Conservation (phyloP, 139 green algal genomes). For the Zygnema circumcarinatum region DNA sequence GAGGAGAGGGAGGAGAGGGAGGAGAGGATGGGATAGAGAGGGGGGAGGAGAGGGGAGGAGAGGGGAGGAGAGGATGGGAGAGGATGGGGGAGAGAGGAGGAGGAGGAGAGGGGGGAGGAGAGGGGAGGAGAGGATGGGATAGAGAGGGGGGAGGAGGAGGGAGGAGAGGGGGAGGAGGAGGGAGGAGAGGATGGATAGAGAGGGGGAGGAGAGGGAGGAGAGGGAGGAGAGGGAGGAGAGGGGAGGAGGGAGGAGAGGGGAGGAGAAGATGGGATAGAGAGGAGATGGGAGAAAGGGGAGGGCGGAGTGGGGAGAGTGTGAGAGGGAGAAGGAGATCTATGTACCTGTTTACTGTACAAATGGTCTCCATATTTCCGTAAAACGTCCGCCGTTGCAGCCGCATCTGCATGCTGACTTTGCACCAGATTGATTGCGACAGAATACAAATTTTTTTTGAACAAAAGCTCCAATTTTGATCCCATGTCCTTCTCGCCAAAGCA, state of each 20-base stretch:
- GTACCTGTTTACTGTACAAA: slow-evolving; percentile 81
- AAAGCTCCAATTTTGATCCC: slow-evolving; percentile 58
- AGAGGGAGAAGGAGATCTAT: neutral
- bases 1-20: neutral
- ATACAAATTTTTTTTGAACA: slow-evolving; percentile 66
- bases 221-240: neutral
- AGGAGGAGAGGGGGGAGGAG: neutral
- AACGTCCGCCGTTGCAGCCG: slow-evolving; percentile 48
- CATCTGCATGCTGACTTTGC: slow-evolving; percentile 27
- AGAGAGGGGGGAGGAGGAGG: neutral
- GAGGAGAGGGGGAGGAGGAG: neutral
- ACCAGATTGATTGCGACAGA: slow-evolving; percentile 58
- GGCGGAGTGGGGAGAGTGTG: neutral
- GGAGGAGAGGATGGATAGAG: neutral
- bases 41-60: neutral
- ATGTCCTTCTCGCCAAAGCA: slow-evolving; percentile 64
- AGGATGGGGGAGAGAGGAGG: neutral
- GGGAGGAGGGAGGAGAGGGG: neutral
- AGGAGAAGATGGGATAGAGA: neutral
- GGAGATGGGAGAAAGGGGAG: neutral
- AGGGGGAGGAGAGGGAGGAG: neutral
- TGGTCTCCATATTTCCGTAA: slow-evolving; percentile 62
- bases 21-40: neutral
- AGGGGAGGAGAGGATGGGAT: neutral
- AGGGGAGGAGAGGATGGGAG: neutral